phyloP scores from a whole-genome alignment of 441 rosid species.

The Populus hybrid region DNA sequence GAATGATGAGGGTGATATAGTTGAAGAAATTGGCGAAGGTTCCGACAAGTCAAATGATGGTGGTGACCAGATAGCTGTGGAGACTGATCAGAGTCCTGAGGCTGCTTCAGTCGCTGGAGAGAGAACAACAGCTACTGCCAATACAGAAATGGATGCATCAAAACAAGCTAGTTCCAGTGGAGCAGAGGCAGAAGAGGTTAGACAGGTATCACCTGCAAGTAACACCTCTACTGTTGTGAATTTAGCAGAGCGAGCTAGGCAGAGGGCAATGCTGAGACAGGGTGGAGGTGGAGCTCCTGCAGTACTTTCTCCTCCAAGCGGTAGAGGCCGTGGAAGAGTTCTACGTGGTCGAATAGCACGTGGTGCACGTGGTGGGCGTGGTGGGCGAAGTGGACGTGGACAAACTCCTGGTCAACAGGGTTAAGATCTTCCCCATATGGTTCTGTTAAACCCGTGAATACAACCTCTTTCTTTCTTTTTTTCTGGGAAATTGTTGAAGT shows the following conservation, averaged over 20 bases:
- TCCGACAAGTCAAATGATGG: constrained; percentile 55
- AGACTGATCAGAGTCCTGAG: constrained; percentile 44
- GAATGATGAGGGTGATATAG: constrained; percentile 62
- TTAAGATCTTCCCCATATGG: not conserved
- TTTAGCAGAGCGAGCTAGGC: constrained; percentile 58
- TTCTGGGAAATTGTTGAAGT: not conserved
- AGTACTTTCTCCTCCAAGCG: constrained; percentile 27
- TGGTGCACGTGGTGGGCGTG: not conserved
- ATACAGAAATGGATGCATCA: constrained; percentile 30
- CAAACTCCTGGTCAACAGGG: constrained; percentile 37
- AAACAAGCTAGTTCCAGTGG: constrained; percentile 35
- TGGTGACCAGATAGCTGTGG: constrained; percentile 40
- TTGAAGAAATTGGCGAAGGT: constrained; percentile 51
- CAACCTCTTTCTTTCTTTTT: not conserved
- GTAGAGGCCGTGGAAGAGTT: constrained; percentile 43
- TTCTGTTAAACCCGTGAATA: not conserved
- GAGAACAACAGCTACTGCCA: constrained; percentile 15
- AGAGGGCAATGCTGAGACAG: constrained; percentile 55
- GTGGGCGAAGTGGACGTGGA: constrained; percentile 19
- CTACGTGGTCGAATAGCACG: constrained; percentile 55
- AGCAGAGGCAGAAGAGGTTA: constrained; percentile 54
- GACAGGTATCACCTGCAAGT: constrained; percentile 44
- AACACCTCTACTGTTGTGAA: constrained; percentile 48
- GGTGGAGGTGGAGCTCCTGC: constrained; percentile 45
- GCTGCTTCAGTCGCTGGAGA: constrained; percentile 12